Percentiles rank a stretch among this genome's conserved stretches.
These are phyloP conservation scores for Akanthomyces muscarius DNA, from an alignment of 2,329 filamentous ascomycete genomes.

Conservation along the genomic window DNA sequence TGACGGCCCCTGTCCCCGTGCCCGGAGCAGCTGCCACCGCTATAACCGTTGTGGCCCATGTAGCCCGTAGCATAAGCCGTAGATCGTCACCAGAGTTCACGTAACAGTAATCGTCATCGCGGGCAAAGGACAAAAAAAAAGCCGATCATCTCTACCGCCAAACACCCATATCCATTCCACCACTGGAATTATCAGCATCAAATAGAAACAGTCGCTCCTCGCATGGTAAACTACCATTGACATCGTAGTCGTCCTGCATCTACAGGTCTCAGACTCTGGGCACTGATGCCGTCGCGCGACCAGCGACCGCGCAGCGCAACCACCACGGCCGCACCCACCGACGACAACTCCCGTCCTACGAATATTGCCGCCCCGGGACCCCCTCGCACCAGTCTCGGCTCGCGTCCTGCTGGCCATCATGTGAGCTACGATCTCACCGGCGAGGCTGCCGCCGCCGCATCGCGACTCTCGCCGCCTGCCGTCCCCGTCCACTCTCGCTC, in stretches of 20 bases:
- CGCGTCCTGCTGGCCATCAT: neutral
- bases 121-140: too few relatives aligned
- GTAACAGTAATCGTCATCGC: neutral
- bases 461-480: conserved; percentile 1
- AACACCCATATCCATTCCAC: neutral
- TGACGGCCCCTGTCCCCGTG: too few relatives aligned
- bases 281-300: neutral
- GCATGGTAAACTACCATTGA: too few relatives aligned
- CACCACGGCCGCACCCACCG: neutral
- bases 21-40: too few relatives aligned
- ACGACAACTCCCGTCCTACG: neutral
- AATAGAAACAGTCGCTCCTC: too few relatives aligned
- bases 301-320: conserved; percentile 3
- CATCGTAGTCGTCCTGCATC: too few relatives aligned
- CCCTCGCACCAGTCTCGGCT: neutral
- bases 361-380: neutral
- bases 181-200: too few relatives aligned
- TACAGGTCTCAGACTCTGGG: neutral
- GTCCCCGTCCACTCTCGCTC: conserved; percentile 4
- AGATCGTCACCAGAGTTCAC: neutral
- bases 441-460: conserved; percentile 1
- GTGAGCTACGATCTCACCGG: conserved; percentile 10
- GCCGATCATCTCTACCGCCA: neutral
- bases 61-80: too few relatives aligned
- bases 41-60: too few relatives aligned